Evolutionary conservation across 2,329 filamentous ascomycete genomes (phyloP).

Genomic region (Aspergillus sp.): DNA sequence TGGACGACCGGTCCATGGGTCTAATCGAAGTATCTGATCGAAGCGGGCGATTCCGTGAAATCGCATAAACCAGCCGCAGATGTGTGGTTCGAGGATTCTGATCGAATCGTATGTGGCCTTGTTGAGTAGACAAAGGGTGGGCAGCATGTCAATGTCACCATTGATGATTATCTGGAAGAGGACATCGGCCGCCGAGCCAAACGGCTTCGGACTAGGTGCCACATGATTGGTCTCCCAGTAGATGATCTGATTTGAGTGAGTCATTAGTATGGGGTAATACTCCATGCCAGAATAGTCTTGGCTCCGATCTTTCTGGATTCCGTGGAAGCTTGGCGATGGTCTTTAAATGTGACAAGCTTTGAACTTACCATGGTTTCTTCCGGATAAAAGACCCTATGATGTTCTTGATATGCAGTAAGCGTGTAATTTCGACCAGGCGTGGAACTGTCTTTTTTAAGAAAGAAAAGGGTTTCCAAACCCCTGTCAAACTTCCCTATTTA

Average conservation of each 20-base stretch:
- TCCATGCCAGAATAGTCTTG: background rate
- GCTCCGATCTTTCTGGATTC: background rate
- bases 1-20: slow-evolving; percentile 16
- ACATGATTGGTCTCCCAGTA: slow-evolving; percentile 4
- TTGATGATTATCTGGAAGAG: slow-evolving; percentile 23
- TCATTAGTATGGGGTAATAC: background rate
- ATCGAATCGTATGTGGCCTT: slow-evolving; percentile 20
- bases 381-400: background rate
- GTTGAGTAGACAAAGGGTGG: slow-evolving; percentile 19
- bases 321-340: background rate
- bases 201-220: slow-evolving; percentile 5
- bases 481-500: background rate
- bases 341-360: background rate
- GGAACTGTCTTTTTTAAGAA: slow-evolving; percentile 1
- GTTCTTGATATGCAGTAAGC: background rate
- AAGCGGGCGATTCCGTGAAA: slow-evolving; percentile 51
- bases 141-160: slow-evolving; percentile 14
- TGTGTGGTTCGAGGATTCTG: slow-evolving; percentile 18
- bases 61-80: slow-evolving; percentile 22
- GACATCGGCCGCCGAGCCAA: slow-evolving; percentile 20
- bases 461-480: slow-evolving; percentile 6
- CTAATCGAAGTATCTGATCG: slow-evolving; percentile 44
- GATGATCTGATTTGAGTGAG: slow-evolving; percentile 3
- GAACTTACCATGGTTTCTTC: background rate
- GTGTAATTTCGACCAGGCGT: background rate